Base-by-base conservation (phyloP, 345 rosid species). In the Physaria fendleri region DNA sequence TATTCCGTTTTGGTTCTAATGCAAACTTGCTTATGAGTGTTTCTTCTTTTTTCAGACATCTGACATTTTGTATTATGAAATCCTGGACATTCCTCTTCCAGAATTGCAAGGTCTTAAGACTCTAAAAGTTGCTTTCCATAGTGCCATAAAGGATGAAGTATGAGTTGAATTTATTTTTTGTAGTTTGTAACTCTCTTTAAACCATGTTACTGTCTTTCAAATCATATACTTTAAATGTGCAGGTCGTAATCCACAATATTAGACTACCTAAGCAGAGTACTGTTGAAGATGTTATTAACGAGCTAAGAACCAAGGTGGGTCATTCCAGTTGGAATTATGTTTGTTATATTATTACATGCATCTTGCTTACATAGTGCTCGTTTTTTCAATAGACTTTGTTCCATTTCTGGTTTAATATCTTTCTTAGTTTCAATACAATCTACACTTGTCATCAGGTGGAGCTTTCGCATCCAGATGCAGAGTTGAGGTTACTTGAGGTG, bases 21-120 rank as follows among this genome's bases (percentile, higher is more conserved):
- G 23, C 29, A 24, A 16, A 20, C 24, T 52, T 76, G 37, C 44
- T 73, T 29, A 42, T 14, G 22, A 48, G 10, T 62, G 22, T 59
- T 68, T 67, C 16, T 44, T 74, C 8, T 13, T 73, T 61, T 66
- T 47, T 58, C 91, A 94, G 99, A 84, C 84, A 35, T 83, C 92
- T 53, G 97, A 90, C 69, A 85, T 94, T 49, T 76, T 94, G 81
- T 94, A 94, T 59, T 94, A 87, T 65, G 99, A 94, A 82, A 87
- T 94, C 51, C 71, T 94, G 90, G 99, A 94, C 76, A 85, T 90
- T 59, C 99, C 99, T 71, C 87, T 94, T 49, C 97, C 97, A 30
- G 97, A 93, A 73, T 64, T 90, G 74, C 95, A 90, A 81, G 96
- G 96, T 48, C 75, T 93, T 27, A 93, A 90, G 69, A 93, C 77